Evolutionary conservation across 805 yeast species (phyloP).

Genomic region (Barnettozyma wickerhamii): DNA sequence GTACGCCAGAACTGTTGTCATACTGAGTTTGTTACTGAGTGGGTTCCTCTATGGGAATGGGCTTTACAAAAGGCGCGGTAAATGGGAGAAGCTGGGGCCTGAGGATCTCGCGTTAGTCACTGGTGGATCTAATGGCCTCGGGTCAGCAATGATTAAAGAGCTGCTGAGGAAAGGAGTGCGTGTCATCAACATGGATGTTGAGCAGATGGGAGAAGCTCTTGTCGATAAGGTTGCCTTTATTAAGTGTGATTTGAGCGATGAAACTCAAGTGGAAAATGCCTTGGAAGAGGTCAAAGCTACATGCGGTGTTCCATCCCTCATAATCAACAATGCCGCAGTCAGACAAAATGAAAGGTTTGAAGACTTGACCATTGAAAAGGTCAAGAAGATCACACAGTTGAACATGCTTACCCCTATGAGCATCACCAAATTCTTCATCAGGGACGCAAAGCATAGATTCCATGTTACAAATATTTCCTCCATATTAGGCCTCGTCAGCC

Average conservation of each 20-base stretch:
- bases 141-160: slow-evolving; percentile 24
- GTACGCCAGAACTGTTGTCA: slow-evolving; percentile 1
- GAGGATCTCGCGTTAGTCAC: slow-evolving; percentile 28
- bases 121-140: slow-evolving; percentile 38
- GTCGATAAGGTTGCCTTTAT: slow-evolving; percentile 37
- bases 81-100: slow-evolving; percentile 14
- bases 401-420: slow-evolving; percentile 65
- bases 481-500: slow-evolving; percentile 73
- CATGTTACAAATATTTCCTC: slow-evolving; percentile 77
- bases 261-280: slow-evolving; percentile 34
- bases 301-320: slow-evolving; percentile 53
- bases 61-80: slow-evolving; percentile 18
- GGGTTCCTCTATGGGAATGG: slow-evolving; percentile 1
- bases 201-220: slow-evolving; percentile 15
- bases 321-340: slow-evolving; percentile 84
- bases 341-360: slow-evolving; percentile 46
- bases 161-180: slow-evolving; percentile 16
- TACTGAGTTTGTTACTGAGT: background rate
- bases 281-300: slow-evolving; percentile 37
- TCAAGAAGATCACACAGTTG: slow-evolving; percentile 53
- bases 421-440: slow-evolving; percentile 62
- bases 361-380: slow-evolving; percentile 47
- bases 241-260: slow-evolving; percentile 63
- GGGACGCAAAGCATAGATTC: slow-evolving; percentile 48
- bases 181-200: slow-evolving; percentile 26